Evolutionary conservation across 23 red algal genomes (phyloP), one percentile per base, ranked within the genome.

Genomic region (Gracilaria caudata): DNA sequence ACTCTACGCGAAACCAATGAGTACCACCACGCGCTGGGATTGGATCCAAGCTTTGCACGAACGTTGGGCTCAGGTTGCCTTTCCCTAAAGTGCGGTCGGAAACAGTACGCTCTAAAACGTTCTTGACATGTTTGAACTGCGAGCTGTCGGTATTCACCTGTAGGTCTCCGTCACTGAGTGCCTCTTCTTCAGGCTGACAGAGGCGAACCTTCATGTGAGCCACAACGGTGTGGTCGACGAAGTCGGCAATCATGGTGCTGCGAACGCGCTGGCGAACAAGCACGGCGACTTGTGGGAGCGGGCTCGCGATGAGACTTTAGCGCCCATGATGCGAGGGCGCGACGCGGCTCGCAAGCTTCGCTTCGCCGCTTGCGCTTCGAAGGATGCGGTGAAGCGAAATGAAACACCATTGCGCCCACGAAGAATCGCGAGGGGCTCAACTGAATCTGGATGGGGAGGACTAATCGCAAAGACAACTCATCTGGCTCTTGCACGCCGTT

Each of bases 81-180:
- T 36, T 32, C 19, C 49, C 20, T 6, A 7, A 0, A 26, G 33
- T 12, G 40, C 39, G n/a, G 40, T 30, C 39, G 40, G 25, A 39
- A 9, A 75, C 38, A 49, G 47, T n/a, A 21, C 70, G 70, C 38
- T 75, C 70, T 40, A 75, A 17, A 2, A 30, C 24, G 70, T n/a
- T 26, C 39, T 17, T 43, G 39, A 47, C 39, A 7, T 43, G 19
- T 3, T 43, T 21, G 40, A 75, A 75, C 70, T 75, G 70, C 40
- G 37, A 0, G 33, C 70, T 75, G 70, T 75, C 39, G 39, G 24
- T 49, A 16, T 75, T 16, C 70, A 47, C 29, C 40, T 46, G 37
- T 11, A 75, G 38, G 7, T 13, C 7, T 11, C 61, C 61, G 11
- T 37, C 12, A 6, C 30, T 35, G 61, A 37, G 61, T 8, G 32